These are phyloP conservation scores for Whalleya microplaca DNA, from an alignment of 2,329 filamentous ascomycete genomes.

Conservation along the genomic window DNA sequence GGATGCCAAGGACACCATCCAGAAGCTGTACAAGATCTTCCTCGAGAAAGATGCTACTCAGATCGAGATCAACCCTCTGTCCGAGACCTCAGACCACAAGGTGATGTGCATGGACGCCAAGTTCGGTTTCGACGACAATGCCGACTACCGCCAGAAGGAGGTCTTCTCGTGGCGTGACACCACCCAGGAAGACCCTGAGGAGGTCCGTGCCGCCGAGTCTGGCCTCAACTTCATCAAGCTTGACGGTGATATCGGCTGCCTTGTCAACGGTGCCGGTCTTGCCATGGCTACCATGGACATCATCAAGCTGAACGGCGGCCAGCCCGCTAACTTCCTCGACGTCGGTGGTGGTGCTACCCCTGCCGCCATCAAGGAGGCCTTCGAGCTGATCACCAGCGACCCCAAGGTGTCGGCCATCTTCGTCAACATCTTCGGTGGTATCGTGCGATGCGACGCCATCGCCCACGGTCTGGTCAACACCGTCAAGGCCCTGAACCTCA, in stretches of 20 bases:
- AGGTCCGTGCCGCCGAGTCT: constrained; percentile 93
- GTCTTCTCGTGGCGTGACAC: constrained; percentile 92
- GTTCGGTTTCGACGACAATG: constrained; percentile 98
- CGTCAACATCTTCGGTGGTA: constrained; percentile 99
- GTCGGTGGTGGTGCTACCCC: constrained; percentile 97
- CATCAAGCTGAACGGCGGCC: constrained; percentile 98
- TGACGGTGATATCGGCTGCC: constrained; percentile 97
- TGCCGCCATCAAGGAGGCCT: constrained; percentile 94
- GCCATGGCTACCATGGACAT: constrained; percentile 99
- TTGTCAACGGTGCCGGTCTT: constrained; percentile 98
- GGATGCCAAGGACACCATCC: constrained; percentile 92
- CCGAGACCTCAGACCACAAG: constrained; percentile 97
- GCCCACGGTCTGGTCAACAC: constrained; percentile 95
- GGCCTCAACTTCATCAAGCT: constrained; percentile 99
- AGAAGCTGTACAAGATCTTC: constrained; percentile 99
- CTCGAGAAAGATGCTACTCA: constrained; percentile 97
- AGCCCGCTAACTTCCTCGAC: constrained; percentile 97
- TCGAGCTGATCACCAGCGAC: constrained; percentile 98
- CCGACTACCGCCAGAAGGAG: constrained; percentile 97
- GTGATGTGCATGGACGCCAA: constrained; percentile 99
- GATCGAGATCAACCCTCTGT: constrained; percentile 99
- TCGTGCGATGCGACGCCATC: constrained; percentile 96
- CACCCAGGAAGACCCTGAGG: constrained; percentile 94
- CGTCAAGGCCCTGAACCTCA: constrained; percentile 90
- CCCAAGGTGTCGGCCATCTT: constrained; percentile 98